Evolutionary conservation across 345 rosid species (phyloP), one percentile per base, ranked within the genome.

Genomic region (Acer campestre): DNA sequence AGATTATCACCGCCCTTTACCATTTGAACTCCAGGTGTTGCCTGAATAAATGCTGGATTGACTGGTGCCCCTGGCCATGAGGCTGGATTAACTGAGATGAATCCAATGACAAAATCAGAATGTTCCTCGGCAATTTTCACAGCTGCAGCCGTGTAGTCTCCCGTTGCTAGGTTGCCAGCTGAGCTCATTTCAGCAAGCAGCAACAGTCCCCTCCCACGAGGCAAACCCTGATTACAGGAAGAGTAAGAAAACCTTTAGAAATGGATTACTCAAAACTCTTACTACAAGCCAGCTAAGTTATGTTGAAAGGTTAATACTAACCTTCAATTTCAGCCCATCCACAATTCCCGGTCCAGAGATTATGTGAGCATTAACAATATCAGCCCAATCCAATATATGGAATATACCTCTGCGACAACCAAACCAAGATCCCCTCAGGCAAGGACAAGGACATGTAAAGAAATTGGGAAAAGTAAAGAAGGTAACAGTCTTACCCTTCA

Each of bases 171-270:
- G 88, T 92, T 96, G 23, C 98, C 99, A n/a, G 93, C 98, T 53
- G 98, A 96, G 86, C 99, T 96, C 99, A 96, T 96, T 84, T 96
- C 99, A 66, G 99, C 99, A 23, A 96, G 92, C 79, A 96, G 85
- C 81, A 89, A 80, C 35, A 96, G 85, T 49, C 98, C 98, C 83
- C 88, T 92, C 59, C 99, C 98, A 29, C 90, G 88, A 71, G 95
- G 95, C 92, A 94, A 79, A 77, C 99, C 99, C 99, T 96, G 70
- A 35, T 61, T 29, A 78, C 48, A 79, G 42, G 40, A 77, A 35
- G 31, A 68, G n/a, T 7, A 40, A 18, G 35, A 29, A 67, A 67
- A 31, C 29, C 44, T 74, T 64, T 62, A 75, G 70, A 70, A 63
- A 82, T 27, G 29, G n/a, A 61, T 46, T 38, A 64, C n/a, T 48